Conservation (phyloP, 345 rosid genomes). For the Hypericum androsaemum region DNA sequence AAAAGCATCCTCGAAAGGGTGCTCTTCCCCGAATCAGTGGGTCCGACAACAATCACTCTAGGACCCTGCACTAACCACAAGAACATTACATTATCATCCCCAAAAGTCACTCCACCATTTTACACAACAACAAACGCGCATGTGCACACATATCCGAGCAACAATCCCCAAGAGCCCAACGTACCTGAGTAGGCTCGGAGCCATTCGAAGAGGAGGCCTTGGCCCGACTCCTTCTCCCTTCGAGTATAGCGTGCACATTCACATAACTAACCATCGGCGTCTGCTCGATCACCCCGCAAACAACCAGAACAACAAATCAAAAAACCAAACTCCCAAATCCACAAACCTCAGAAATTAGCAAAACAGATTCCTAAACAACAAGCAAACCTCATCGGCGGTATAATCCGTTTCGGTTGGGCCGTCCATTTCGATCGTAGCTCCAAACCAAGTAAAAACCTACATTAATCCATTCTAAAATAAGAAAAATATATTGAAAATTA, state of each 20-base stretch:
- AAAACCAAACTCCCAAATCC: background rate
- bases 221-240: slow-evolving; percentile 56
- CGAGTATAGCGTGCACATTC: slow-evolving; percentile 74
- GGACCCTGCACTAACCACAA: slow-evolving; percentile 51
- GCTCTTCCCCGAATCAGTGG: slow-evolving; percentile 91
- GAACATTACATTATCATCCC: too few relatives aligned
- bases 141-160: too few relatives aligned
- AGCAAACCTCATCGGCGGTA: slow-evolving; percentile 70
- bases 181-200: slow-evolving; percentile 50
- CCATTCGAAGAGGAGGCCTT: slow-evolving; percentile 47
- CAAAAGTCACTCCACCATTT: too few relatives aligned
- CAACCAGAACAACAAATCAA: background rate
- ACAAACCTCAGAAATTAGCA: too few relatives aligned
- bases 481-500: background rate
- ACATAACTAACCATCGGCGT: slow-evolving; percentile 91
- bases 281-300: slow-evolving; percentile 26
- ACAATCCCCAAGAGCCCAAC: background rate
- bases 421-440: too few relatives aligned
- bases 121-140: too few relatives aligned
- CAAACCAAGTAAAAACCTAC: too few relatives aligned
- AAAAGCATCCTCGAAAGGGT: slow-evolving; percentile 84
- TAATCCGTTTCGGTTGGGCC: too few relatives aligned
- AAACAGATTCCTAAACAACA: background rate
- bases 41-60: slow-evolving; percentile 79
- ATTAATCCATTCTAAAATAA: background rate